Percentiles rank a stretch among this genome's conserved stretches.
Evolutionary conservation across 1,139 yeast species (phyloP).

Genomic region (Sugiyamaella grinbergsii): DNA sequence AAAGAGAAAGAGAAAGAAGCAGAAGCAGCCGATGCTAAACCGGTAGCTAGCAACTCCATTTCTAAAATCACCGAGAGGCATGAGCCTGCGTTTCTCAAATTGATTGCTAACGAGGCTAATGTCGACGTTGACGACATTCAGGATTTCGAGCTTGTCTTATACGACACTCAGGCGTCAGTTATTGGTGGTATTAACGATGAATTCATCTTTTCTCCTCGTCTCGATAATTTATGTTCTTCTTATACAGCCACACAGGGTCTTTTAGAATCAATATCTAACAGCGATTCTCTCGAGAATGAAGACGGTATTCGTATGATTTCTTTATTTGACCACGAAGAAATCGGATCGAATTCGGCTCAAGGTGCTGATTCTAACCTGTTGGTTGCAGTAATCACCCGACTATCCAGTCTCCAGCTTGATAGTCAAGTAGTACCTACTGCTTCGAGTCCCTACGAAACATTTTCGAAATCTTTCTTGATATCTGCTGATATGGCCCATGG

Average conservation of each 20-base stretch:
- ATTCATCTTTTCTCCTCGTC: conserved; percentile 88
- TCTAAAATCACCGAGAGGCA: conserved; percentile 72
- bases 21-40: conserved; percentile 43
- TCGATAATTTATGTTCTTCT: conserved; percentile 88
- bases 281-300: conserved; percentile 47
- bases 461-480: conserved; percentile 81
- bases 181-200: conserved; percentile 90
- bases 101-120: conserved; percentile 66
- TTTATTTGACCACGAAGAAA: conserved; percentile 92
- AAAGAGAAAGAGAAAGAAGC: conserved; percentile 45
- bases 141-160: conserved; percentile 88
- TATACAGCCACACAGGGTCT: conserved; percentile 76
- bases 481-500: conserved; percentile 99
- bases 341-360: conserved; percentile 91
- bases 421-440: conserved; percentile 39
- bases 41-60: conserved; percentile 60
- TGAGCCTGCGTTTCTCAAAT: conserved; percentile 63
- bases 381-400: conserved; percentile 71
- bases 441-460: conserved; percentile 55
- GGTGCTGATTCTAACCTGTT: conserved; percentile 94
- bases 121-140: conserved; percentile 61
- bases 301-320: conserved; percentile 70
- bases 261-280: conserved; percentile 51
- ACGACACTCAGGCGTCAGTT: conserved; percentile 78
- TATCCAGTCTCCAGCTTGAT: conserved; percentile 53